These are phyloP conservation scores for Neurospora tetraspora DNA, from an alignment of 495 filamentous ascomycete genomes.

Conservation along the genomic window DNA sequence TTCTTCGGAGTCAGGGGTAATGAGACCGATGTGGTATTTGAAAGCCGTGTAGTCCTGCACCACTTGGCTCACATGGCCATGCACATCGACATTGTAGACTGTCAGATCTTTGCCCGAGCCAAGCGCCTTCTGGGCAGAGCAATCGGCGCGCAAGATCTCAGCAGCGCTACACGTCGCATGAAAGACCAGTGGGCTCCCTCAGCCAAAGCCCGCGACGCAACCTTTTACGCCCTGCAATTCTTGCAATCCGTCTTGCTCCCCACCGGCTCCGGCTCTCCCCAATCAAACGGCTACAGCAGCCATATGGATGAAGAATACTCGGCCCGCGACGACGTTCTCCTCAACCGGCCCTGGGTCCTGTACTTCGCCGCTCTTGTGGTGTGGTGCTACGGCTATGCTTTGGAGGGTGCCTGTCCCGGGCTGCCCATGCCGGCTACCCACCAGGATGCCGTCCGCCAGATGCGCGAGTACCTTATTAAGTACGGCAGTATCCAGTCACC, in stretches of 20 bases:
- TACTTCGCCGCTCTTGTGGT: slow-evolving; percentile 88
- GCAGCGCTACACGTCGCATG: slow-evolving; percentile 73
- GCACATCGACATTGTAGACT: slow-evolving; percentile 96
- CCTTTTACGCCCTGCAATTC: slow-evolving; percentile 88
- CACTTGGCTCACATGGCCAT: slow-evolving; percentile 96
- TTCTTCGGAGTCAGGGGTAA: slow-evolving; percentile 31
- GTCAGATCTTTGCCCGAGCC: slow-evolving; percentile 89
- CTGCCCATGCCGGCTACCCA: slow-evolving; percentile 40
- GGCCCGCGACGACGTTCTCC: slow-evolving; percentile 78
- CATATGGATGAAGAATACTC: slow-evolving; percentile 46
- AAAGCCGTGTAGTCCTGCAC: slow-evolving; percentile 81
- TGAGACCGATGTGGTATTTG: slow-evolving; percentile 72
- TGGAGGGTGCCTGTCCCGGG: slow-evolving; percentile 63
- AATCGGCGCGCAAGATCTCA: slow-evolving; percentile 73
- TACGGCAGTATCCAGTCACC: slow-evolving; percentile 70
- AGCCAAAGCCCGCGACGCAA: slow-evolving; percentile 83
- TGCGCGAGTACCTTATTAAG: slow-evolving; percentile 65
- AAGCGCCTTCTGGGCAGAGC: slow-evolving; percentile 74
- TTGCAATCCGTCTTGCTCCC: slow-evolving; percentile 67
- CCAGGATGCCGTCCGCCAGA: slow-evolving; percentile 61
- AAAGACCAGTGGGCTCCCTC: slow-evolving; percentile 84
- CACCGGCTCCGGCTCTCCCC: slow-evolving; percentile 26
- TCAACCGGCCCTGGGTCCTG: slow-evolving; percentile 95
- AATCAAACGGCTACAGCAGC: slow-evolving; percentile 23
- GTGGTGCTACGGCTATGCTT: slow-evolving; percentile 89